Evolutionary conservation across 805 yeast species (phyloP).

Genomic region (Barnettozyma populi): DNA sequence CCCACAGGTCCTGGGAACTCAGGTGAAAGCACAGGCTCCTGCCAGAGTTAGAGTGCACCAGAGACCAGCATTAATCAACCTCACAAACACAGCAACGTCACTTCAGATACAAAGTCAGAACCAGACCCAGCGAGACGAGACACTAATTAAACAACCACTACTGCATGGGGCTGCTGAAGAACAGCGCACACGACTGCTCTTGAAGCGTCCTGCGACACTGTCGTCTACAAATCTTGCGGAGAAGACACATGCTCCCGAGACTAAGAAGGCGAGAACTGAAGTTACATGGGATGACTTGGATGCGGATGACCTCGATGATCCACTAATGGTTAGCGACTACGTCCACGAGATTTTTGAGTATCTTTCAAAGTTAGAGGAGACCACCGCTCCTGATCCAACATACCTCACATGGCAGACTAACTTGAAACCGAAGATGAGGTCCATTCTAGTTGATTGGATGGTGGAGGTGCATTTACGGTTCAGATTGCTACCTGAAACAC

Average conservation of each 20-base stretch:
- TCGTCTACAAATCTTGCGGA: background rate
- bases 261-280: slow-evolving; percentile 15
- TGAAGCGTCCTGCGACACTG: slow-evolving; percentile 1
- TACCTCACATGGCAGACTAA: slow-evolving; percentile 61
- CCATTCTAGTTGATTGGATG: slow-evolving; percentile 89
- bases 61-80: slow-evolving; percentile 25
- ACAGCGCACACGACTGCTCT: slow-evolving; percentile 5
- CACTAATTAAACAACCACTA: background rate
- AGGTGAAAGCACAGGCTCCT: background rate
- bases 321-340: slow-evolving; percentile 88
- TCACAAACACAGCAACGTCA: slow-evolving; percentile 24
- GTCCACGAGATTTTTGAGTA: slow-evolving; percentile 79
- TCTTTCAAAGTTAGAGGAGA: slow-evolving; percentile 59
- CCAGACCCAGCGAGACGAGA: background rate
- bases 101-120: background rate
- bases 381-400: slow-evolving; percentile 66
- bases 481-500: slow-evolving; percentile 78
- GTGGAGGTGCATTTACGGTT: slow-evolving; percentile 84
- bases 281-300: slow-evolving; percentile 48
- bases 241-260: slow-evolving; percentile 1
- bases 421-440: slow-evolving; percentile 76
- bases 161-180: background rate
- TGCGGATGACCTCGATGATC: slow-evolving; percentile 63
- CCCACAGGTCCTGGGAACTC: background rate
- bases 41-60: slow-evolving; percentile 2